phyloP scores from a whole-genome alignment of 2,329 filamentous ascomycete species.

The Hirsutella thompsonii region DNA sequence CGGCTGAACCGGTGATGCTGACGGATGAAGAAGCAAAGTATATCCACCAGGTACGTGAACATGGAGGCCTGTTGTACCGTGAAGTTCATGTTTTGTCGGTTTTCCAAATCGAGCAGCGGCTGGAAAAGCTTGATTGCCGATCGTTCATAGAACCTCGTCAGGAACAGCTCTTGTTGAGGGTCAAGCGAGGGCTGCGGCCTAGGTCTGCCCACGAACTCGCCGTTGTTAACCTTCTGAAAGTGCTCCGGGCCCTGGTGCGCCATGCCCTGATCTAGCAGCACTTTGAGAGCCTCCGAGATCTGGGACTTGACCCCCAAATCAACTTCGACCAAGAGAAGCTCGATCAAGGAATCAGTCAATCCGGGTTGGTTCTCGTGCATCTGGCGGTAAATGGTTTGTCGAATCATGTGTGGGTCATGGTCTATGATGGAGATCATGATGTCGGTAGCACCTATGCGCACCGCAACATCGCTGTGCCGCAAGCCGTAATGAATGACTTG shows the following conservation, averaged over 20 bases:
- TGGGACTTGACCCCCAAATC: slow-evolving; percentile 93
- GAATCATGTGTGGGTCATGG: slow-evolving; percentile 89
- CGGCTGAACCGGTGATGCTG: slow-evolving; percentile 81
- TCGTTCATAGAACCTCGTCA: slow-evolving; percentile 79
- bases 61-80: slow-evolving; percentile 77
- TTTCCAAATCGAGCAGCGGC: slow-evolving; percentile 70
- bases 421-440: slow-evolving; percentile 91
- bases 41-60: slow-evolving; percentile 82
- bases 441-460: slow-evolving; percentile 86
- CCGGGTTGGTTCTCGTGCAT: slow-evolving; percentile 77
- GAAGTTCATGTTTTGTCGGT: slow-evolving; percentile 55
- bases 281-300: slow-evolving; percentile 88
- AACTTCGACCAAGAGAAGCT: slow-evolving; percentile 78
- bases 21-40: slow-evolving; percentile 85
- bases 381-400: slow-evolving; percentile 83
- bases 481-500: slow-evolving; percentile 86
- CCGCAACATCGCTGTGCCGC: slow-evolving; percentile 68
- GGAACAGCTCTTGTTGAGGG: slow-evolving; percentile 72
- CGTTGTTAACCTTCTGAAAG: slow-evolving; percentile 49
- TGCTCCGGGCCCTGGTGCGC: slow-evolving; percentile 36
- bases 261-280: slow-evolving; percentile 65
- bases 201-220: slow-evolving; percentile 54
- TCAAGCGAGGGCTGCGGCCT: slow-evolving; percentile 40
- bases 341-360: slow-evolving; percentile 84
- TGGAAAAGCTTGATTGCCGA: slow-evolving; percentile 78